Base-by-base conservation (phyloP, 306 rosid genomes). In the Phaseolus lunatus region DNA sequence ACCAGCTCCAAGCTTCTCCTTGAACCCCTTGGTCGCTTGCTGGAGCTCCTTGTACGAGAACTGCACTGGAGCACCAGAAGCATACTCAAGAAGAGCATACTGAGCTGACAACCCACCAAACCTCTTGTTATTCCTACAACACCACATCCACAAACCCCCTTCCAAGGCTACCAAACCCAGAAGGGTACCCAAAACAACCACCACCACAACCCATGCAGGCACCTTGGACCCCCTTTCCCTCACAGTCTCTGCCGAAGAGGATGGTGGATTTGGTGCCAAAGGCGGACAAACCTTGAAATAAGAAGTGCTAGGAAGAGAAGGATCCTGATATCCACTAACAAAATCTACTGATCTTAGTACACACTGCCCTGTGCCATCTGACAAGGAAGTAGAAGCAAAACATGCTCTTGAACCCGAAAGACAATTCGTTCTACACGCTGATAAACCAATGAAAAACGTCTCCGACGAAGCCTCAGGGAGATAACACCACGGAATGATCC, bases 71-170 rank as follows among this genome's bases (percentile, higher is more conserved):
- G 97, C 98, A 16, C 98, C 93, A 7, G 98, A 95, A 49, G 98
- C 98, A 86, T 95, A 95, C 87, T 95, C 98, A 41, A 95, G 92
- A 72, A 95, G 96, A n/a, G 95, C 92, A 71, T 90, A 88, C 14
- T 90, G 90, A 56, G 91, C 82, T 2, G 98, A 89, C 79, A 89
- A 80, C 29, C 81, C 89, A 31, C 93, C 89, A 31, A 89, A 85
- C 6, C 77, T 82, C 2, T 77, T 31, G 31, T 70, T 79, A 56
- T 88, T 90, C 47, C 92, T 83, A 81, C 96, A 94, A 72, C 90
- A 92, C 86, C 92, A 92, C 73, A 85, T 79, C 97, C 98, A 92
- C 37, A 92, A 71, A 64, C 88, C 90, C 72, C 85, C 96, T 84
- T 88, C 97, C 59, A 87, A 78, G 20, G 80, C 91, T 73, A 87